These are phyloP conservation scores for Tremella fuciformis DNA, from an alignment of 768 basidiomycete genomes.

Conservation along the genomic window DNA sequence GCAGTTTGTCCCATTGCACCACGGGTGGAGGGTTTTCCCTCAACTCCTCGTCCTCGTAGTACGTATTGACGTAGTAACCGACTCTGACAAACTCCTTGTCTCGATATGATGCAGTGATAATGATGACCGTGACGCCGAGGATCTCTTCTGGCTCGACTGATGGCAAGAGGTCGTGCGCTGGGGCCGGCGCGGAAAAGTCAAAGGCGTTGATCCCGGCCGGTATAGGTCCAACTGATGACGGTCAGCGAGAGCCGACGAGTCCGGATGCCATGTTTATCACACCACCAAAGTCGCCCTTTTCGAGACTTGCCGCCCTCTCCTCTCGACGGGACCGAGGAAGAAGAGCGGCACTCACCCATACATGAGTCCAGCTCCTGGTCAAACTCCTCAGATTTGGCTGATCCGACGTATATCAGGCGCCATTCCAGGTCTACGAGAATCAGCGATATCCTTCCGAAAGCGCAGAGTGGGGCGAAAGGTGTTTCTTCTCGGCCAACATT, in stretches of 20 bases:
- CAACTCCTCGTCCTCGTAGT: conserved; percentile 94
- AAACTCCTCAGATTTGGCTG: conserved; percentile 80
- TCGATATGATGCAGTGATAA: conserved; percentile 90
- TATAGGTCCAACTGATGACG: conserved; percentile 74
- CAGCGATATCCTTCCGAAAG: background rate
- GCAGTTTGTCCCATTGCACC: conserved; percentile 73
- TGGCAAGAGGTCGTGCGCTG: conserved; percentile 79
- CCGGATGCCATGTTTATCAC: too few relatives aligned
- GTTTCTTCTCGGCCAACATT: too few relatives aligned
- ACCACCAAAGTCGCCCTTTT: too few relatives aligned
- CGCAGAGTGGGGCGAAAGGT: background rate
- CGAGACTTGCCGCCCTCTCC: too few relatives aligned
- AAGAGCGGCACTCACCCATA: conserved; percentile 54
- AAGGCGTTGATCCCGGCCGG: conserved; percentile 96
- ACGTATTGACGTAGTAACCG: conserved; percentile 98
- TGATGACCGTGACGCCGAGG: conserved; percentile 92
- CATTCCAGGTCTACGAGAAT: conserved; percentile 82
- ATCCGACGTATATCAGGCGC: conserved; percentile 95
- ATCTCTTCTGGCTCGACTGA: conserved; percentile 66
- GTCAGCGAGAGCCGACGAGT: conserved; percentile 15
- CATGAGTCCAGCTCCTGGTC: conserved; percentile 98
- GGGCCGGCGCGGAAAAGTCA: conserved; percentile 86
- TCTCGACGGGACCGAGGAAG: background rate
- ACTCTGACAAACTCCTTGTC: conserved; percentile 99
- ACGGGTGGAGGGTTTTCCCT: conserved; percentile 65